Conservation (phyloP, 1,284 basidiomycete genomes). For the Trichosporon sp. region DNA sequence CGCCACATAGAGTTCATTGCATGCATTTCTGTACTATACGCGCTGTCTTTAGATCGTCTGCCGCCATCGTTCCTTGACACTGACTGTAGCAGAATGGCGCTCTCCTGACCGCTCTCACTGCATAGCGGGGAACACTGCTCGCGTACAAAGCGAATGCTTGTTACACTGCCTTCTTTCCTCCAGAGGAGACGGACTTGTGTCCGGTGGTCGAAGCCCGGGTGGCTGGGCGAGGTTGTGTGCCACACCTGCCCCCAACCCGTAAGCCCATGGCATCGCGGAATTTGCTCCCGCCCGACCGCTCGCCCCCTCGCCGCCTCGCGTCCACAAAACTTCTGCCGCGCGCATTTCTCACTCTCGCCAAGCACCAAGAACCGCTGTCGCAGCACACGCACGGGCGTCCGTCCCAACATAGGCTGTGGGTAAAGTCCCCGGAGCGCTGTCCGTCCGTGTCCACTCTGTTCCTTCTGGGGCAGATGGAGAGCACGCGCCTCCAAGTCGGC, state of each 20-base stretch:
- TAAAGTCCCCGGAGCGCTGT: conserved; percentile 49
- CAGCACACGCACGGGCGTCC: conserved; percentile 36
- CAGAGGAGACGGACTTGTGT: too few relatives aligned
- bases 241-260: neutral
- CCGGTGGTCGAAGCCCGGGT: neutral
- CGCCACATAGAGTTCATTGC: neutral
- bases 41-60: too few relatives aligned
- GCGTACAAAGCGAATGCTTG: too few relatives aligned
- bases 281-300: neutral
- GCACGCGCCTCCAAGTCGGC: conserved; percentile 14
- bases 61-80: too few relatives aligned
- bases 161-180: too few relatives aligned
- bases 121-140: too few relatives aligned
- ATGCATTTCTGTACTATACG: neutral
- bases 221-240: neutral
- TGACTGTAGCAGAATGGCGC: neutral
- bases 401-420: conserved; percentile 39
- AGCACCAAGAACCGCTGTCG: conserved; percentile 47
- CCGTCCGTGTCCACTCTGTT: conserved; percentile 3
- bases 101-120: too few relatives aligned
- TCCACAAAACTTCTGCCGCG: neutral
- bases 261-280: neutral
- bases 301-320: neutral
- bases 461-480: conserved; percentile 4
- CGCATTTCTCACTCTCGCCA: conserved; percentile 8